Evolutionary conservation across 129 eudicot genomes (phyloP).

Genomic region (Glebionis coronaria): DNA sequence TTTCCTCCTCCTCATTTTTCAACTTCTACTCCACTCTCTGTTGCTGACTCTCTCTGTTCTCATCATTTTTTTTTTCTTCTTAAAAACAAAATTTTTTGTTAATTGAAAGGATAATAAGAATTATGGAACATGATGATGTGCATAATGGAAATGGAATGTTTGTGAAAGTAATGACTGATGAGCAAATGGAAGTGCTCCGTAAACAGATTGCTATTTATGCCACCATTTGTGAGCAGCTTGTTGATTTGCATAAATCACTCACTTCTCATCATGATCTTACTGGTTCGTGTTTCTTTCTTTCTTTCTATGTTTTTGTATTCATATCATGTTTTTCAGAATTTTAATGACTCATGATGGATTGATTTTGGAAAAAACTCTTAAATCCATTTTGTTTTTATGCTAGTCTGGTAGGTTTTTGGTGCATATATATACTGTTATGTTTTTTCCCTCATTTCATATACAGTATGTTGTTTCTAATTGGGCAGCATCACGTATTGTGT

Average conservation of each 20-base stretch:
- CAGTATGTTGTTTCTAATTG: no score
- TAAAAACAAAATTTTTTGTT: neutral
- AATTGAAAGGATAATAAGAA: neutral
- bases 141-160: constrained; percentile 48
- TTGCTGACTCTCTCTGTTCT: constrained; percentile 23
- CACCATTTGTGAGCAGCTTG: constrained; percentile 91
- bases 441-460: no score
- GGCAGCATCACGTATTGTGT: no score
- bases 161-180: constrained; percentile 98
- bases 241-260: constrained; percentile 88
- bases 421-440: no score
- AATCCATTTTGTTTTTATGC: no score
- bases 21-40: constrained; percentile 27
- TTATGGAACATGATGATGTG: constrained; percentile 49
- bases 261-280: constrained; percentile 89
- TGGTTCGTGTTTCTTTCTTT: constrained; percentile 34
- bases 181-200: constrained; percentile 87
- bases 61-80: neutral
- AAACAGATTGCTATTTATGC: constrained; percentile 95
- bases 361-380: neutral
- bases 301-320: neutral
- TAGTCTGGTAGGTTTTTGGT: no score
- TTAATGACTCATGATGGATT: neutral
- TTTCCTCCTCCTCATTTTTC: constrained; percentile 46
- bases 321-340: neutral